phyloP scores from a whole-genome alignment of 2,329 filamentous ascomycete genomes.

The Hypoxylon sp. region DNA sequence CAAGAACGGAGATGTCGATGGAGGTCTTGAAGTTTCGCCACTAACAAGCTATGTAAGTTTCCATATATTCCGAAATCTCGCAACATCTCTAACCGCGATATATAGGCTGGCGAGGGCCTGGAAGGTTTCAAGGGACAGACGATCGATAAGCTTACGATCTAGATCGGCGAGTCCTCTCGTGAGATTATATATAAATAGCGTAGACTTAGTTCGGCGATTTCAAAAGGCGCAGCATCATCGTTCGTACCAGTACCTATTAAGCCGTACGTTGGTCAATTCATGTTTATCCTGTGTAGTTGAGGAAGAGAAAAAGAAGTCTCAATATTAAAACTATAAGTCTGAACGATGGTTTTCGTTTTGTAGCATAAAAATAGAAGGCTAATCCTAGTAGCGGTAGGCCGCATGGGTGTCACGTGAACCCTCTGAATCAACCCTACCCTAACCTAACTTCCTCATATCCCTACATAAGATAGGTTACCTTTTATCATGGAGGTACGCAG shows the following conservation, averaged over 20 bases:
- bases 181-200: constrained; percentile 14
- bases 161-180: not conserved
- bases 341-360: not conserved
- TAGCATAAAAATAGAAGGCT: not conserved
- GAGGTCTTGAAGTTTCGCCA: constrained; percentile 91
- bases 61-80: constrained; percentile 24
- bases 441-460: no score
- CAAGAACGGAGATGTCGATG: constrained; percentile 65
- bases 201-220: not conserved
- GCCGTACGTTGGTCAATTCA: not conserved
- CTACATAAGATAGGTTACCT: no score
- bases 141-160: constrained; percentile 50
- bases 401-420: no score
- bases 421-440: no score
- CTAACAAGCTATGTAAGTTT: constrained; percentile 93
- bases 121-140: constrained; percentile 67
- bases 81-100: constrained; percentile 22
- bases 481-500: no score
- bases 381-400: no score
- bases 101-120: constrained; percentile 74
- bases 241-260: not conserved
- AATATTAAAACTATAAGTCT: not conserved
- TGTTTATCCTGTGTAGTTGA: not conserved
- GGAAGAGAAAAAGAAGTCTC: not conserved
- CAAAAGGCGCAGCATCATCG: not conserved